Evolutionary conservation across 1,284 basidiomycete species (phyloP).

Genomic region (Cryptococcus neoformans): DNA sequence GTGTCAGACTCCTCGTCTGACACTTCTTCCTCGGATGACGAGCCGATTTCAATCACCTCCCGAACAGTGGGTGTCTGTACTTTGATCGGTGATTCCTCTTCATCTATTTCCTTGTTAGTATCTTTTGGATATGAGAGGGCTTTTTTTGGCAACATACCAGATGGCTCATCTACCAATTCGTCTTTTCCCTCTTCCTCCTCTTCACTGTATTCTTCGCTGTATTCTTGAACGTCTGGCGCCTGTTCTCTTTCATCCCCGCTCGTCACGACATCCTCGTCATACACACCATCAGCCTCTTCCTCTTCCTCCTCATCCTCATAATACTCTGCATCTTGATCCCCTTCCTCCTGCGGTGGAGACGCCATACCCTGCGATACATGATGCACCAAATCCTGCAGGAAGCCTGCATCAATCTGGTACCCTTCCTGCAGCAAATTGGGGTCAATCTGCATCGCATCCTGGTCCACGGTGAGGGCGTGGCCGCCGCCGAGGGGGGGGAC

Average conservation of each 20-base stretch:
- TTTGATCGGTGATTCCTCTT: neutral
- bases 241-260: slow-evolving; percentile 3
- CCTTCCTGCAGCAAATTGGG: neutral
- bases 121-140: neutral
- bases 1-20: slow-evolving; percentile 4
- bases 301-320: slow-evolving; percentile 3
- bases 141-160: neutral
- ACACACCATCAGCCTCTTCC: neutral
- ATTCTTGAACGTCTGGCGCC: slow-evolving; percentile 4
- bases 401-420: slow-evolving; percentile 9
- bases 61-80: neutral
- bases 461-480: no score
- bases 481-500: neutral
- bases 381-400: slow-evolving; percentile 13
- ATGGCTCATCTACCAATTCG: slow-evolving; percentile 1
- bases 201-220: slow-evolving; percentile 6
- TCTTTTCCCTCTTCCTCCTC: neutral
- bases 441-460: neutral
- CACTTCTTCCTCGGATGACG: slow-evolving; percentile 13
- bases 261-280: neutral
- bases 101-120: neutral
- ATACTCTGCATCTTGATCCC: neutral
- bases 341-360: neutral
- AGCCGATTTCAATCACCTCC: slow-evolving; percentile 13
- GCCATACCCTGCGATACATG: slow-evolving; percentile 2